Conservation (phyloP, 148 eudicot genomes). For the Persicaria tinctoria region DNA sequence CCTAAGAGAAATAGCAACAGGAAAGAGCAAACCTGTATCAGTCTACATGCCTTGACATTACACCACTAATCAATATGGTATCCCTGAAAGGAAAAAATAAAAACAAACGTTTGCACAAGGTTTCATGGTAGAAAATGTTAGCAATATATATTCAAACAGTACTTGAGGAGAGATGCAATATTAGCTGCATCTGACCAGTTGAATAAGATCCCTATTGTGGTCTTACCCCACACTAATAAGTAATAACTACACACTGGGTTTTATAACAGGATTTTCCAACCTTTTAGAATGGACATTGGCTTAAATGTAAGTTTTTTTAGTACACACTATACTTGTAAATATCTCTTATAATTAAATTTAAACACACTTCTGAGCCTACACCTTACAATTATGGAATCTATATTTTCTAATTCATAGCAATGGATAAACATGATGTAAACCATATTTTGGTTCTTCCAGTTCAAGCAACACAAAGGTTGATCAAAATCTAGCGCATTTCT, state of each 20-base stretch:
- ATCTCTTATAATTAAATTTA: no score
- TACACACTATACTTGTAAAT: background rate
- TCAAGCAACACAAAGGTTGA: background rate
- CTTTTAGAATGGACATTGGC: background rate
- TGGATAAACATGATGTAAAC: background rate
- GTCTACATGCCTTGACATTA: background rate
- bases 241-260: background rate
- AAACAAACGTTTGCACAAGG: background rate
- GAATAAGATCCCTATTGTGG: background rate
- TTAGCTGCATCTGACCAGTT: background rate
- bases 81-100: background rate
- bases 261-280: background rate
- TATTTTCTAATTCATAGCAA: background rate
- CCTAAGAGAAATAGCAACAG: slow-evolving; percentile 33
- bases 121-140: background rate
- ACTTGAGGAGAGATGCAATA: background rate
- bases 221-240: no score
- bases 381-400: background rate
- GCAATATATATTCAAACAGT: background rate
- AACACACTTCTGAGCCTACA: no score
- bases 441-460: slow-evolving; percentile 3
- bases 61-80: background rate
- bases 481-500: background rate
- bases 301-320: background rate
- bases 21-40: background rate